These are phyloP conservation scores for Solanum medicagineum DNA, from an alignment of 257 asterid species.

Conservation along the genomic window DNA sequence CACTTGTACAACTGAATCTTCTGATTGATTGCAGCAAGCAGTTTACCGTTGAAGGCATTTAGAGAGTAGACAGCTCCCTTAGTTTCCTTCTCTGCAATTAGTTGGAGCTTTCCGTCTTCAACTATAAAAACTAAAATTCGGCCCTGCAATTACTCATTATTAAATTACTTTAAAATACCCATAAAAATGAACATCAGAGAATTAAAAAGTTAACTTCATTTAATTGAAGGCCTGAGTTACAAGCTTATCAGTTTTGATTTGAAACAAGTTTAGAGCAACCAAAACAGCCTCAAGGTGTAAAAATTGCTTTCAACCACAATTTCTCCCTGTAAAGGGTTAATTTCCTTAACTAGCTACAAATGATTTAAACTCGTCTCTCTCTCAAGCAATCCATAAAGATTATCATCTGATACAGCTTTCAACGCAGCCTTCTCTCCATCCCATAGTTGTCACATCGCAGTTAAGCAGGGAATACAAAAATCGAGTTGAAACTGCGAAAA, in stretches of 20 bases:
- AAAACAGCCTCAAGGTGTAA: background rate
- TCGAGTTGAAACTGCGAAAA: background rate
- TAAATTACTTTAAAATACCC: background rate
- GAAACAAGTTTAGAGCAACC: background rate
- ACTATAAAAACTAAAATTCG: slow-evolving; percentile 86
- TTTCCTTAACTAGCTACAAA: background rate
- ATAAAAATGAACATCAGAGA: background rate
- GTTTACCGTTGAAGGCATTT: slow-evolving; percentile 83
- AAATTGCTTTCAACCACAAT: background rate
- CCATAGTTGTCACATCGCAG: background rate
- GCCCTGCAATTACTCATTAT: slow-evolving; percentile 42
- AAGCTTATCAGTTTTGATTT: background rate
- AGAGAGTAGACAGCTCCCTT: slow-evolving; percentile 97
- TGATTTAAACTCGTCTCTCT: background rate
- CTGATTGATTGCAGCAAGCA: slow-evolving; percentile 96
- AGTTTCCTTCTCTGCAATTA: slow-evolving; percentile 90
- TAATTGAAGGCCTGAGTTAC: background rate
- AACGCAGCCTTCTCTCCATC: background rate
- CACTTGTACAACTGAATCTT: slow-evolving; percentile 94
- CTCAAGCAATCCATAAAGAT: background rate
- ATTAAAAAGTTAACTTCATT: background rate
- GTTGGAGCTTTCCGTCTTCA: slow-evolving; percentile 93
- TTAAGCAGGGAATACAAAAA: background rate
- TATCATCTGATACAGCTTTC: background rate
- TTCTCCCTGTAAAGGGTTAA: background rate